Base-by-base conservation (phyloP, 1,139 yeast genomes). In the Blastobotrys buckinghamii region DNA sequence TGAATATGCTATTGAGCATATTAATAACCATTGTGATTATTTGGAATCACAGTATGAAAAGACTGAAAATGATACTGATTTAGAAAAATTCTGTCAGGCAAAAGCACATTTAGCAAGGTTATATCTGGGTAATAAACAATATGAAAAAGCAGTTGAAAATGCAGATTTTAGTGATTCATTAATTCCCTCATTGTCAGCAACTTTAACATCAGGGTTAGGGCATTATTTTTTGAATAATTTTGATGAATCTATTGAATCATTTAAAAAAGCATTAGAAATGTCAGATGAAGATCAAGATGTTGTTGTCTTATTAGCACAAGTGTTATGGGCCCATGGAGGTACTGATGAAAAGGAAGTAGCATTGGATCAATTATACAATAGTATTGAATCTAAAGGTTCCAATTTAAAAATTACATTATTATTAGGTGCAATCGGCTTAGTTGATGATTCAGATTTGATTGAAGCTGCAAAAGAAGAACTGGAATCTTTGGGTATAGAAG, bases 351-450 rank as follows among this genome's bases (percentile, higher is more conserved):
- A 79, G 50, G 85, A 82, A 55, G 92, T 90, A 1, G 95, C 96
- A 0, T 62, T 87, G 46, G 73, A 70, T 38, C 72, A 70, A 57
- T 59, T 71, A 15, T 70, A 63, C 59, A 74, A 77, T 12, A 79
- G 76, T 59, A 78, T 89, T 42, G 84, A 78, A 53, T 73, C 69
- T 13, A 68, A 78, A 49, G 59, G 68, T 1, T 72, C 84, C 1
- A 77, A 87, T 1, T 67, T 87, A 42, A 63, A 79, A 29, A 79
- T 86, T 8, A 81, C 86, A 0, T 65, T 89, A 47, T 78, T 89
- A 0, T 71, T 90, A 42, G 96, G 96, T 6, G 92, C 95, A 0
- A 81, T 90, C 39, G 81, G 95, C 0, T 64, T 90, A 6, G 73
- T 79, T 15, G 69, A 77, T 44, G 70, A 80, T 55, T 72, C 70